These are phyloP conservation scores for Ustilago trichophora DNA, from an alignment of 1,284 basidiomycete species.

Conservation along the genomic window DNA sequence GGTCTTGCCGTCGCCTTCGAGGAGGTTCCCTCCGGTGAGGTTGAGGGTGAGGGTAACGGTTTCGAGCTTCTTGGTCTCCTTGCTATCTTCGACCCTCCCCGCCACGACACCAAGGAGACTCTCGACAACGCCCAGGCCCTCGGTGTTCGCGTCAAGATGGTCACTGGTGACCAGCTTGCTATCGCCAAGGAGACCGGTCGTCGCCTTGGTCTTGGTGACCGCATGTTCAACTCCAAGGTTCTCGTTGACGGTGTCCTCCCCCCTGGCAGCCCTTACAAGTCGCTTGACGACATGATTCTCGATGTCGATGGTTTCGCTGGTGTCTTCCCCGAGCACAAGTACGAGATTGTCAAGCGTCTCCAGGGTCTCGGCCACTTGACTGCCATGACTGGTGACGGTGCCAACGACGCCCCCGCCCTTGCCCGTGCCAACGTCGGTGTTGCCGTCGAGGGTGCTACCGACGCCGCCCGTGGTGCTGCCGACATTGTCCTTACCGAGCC, in stretches of 20 bases:
- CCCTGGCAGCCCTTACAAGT: constrained; percentile 75
- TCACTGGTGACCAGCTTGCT: constrained; percentile 98
- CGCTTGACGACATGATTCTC: constrained; percentile 86
- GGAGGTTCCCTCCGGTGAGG: constrained; percentile 79
- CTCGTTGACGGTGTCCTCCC: constrained; percentile 88
- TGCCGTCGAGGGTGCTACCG: constrained; percentile 92
- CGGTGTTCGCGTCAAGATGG: constrained; percentile 99
- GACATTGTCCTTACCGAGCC: constrained; percentile 95
- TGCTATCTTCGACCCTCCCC: constrained; percentile 96
- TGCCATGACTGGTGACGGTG: constrained; percentile 87
- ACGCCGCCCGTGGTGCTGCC: constrained; percentile 92
- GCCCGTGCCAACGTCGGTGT: constrained; percentile 87
- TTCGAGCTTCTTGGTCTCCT: constrained; percentile 97
- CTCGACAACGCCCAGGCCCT: constrained; percentile 95
- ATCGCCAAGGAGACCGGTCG: constrained; percentile 99
- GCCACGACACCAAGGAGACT: constrained; percentile 98
- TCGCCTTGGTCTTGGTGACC: constrained; percentile 92
- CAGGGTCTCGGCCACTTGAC: constrained; percentile 75
- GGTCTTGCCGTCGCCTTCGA: constrained; percentile 95
- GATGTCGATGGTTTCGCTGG: constrained; percentile 91
- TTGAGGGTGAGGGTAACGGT: constrained; percentile 86
- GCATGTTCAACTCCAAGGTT: constrained; percentile 96
- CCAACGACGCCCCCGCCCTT: constrained; percentile 92
- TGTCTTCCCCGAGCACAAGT: constrained; percentile 97
- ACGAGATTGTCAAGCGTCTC: constrained; percentile 89